Conservation (phyloP, 1,284 basidiomycete species). For the Pseudozyma thailandica region DNA sequence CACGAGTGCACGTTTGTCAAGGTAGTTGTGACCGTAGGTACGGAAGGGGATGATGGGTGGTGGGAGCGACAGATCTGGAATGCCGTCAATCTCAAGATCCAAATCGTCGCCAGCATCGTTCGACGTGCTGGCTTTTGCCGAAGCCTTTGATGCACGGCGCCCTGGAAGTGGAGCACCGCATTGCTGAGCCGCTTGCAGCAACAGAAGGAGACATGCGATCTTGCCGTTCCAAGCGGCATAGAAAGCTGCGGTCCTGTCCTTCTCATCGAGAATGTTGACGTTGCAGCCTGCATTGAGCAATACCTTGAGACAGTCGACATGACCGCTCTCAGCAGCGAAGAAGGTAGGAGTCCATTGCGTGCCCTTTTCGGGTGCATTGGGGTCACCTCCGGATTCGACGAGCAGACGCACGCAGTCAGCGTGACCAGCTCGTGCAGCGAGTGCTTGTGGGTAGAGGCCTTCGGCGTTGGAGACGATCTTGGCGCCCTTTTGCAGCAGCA, state of each 20-base stretch:
- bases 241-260: slow-evolving; percentile 85
- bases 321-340: slow-evolving; percentile 92
- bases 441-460: slow-evolving; percentile 94
- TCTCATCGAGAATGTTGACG: slow-evolving; percentile 82
- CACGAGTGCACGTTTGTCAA: slow-evolving; percentile 87
- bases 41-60: slow-evolving; percentile 93
- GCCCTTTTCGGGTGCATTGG: slow-evolving; percentile 84
- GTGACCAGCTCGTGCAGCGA: slow-evolving; percentile 97
- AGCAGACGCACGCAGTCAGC: slow-evolving; percentile 82
- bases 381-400: slow-evolving; percentile 70
- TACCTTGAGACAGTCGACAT: slow-evolving; percentile 78
- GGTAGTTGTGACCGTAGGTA: slow-evolving; percentile 69
- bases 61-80: slow-evolving; percentile 91
- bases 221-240: slow-evolving; percentile 99
- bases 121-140: slow-evolving; percentile 16
- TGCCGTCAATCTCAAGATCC: slow-evolving; percentile 77
- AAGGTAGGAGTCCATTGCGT: slow-evolving; percentile 98
- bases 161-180: background rate
- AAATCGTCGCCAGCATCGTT: slow-evolving; percentile 39
- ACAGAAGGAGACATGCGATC: slow-evolving; percentile 72
- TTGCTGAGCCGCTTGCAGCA: slow-evolving; percentile 64
- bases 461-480: slow-evolving; percentile 86
- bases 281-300: slow-evolving; percentile 83
- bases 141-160: slow-evolving; percentile 17
- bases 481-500: slow-evolving; percentile 82